Percentiles rank a stretch among this genome's conserved stretches.
Conservation (phyloP, 1,284 basidiomycete species). For the Taiwanofungus camphoratus region DNA sequence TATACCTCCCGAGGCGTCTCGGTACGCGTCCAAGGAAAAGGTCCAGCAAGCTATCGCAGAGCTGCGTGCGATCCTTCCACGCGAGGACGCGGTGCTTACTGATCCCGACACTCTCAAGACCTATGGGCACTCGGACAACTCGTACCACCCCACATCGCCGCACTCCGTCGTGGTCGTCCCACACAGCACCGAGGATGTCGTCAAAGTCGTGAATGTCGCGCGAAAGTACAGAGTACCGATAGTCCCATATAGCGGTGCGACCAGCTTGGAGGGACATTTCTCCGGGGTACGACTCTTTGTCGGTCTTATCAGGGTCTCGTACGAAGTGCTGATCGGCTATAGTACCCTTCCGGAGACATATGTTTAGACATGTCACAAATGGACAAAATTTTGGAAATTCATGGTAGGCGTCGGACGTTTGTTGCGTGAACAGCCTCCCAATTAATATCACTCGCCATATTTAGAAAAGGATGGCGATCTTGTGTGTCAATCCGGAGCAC, state of each 20-base stretch:
- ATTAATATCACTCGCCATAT: slow-evolving; percentile 4
- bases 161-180: slow-evolving; percentile 57
- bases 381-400: slow-evolving; percentile 76
- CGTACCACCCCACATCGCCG: slow-evolving; percentile 59
- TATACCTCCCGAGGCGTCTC: slow-evolving; percentile 1
- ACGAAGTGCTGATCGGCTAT: background rate
- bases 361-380: slow-evolving; percentile 82
- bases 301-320: background rate
- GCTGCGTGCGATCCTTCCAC: slow-evolving; percentile 43
- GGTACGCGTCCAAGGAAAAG: slow-evolving; percentile 30
- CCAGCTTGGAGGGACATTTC: slow-evolving; percentile 54
- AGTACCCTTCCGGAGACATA: slow-evolving; percentile 65
- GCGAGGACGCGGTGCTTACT: slow-evolving; percentile 40
- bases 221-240: slow-evolving; percentile 49
- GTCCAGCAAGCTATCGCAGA: slow-evolving; percentile 50
- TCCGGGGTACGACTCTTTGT: slow-evolving; percentile 50
- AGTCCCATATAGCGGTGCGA: slow-evolving; percentile 57
- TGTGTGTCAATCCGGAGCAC: slow-evolving; percentile 74
- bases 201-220: slow-evolving; percentile 52
- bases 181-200: slow-evolving; percentile 49
- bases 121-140: slow-evolving; percentile 63
- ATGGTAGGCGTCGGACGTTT: slow-evolving; percentile 40
- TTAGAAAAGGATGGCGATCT: slow-evolving; percentile 66
- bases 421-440: background rate
- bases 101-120: slow-evolving; percentile 43